Conservation (phyloP, 2,329 filamentous ascomycete species). For the Clarireedia paspali region DNA sequence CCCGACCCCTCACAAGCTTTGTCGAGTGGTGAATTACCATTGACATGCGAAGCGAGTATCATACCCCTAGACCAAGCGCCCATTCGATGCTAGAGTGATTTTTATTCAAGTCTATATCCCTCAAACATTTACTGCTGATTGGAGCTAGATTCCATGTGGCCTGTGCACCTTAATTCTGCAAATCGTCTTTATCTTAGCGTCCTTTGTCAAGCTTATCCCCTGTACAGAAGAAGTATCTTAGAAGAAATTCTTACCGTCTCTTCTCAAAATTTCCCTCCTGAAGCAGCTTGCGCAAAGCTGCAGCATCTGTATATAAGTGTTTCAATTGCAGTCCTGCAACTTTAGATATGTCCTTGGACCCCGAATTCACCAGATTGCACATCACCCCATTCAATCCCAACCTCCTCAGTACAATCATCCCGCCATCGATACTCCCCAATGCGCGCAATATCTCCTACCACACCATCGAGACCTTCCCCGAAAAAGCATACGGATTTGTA, state of each 20-base stretch:
- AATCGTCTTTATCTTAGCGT: no score
- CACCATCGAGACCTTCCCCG: slow-evolving; percentile 76
- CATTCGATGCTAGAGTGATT: neutral
- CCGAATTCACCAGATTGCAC: slow-evolving; percentile 57
- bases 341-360: neutral
- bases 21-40: neutral
- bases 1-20: no score
- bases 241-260: no score
- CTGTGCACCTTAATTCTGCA: no score
- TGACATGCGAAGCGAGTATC: neutral
- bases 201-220: no score
- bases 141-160: no score
- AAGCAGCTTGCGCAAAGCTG: no score
- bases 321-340: no score
- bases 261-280: no score
- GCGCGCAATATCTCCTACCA: slow-evolving; percentile 87
- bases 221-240: no score
- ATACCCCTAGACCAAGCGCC: neutral
- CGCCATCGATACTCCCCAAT: slow-evolving; percentile 54
- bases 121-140: neutral
- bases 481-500: slow-evolving; percentile 83
- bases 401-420: slow-evolving; percentile 65
- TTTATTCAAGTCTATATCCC: neutral
- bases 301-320: no score
- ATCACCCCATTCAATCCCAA: slow-evolving; percentile 78